Base-by-base conservation (phyloP, 768 basidiomycete genomes). In the Guyanaporus albipodus region DNA sequence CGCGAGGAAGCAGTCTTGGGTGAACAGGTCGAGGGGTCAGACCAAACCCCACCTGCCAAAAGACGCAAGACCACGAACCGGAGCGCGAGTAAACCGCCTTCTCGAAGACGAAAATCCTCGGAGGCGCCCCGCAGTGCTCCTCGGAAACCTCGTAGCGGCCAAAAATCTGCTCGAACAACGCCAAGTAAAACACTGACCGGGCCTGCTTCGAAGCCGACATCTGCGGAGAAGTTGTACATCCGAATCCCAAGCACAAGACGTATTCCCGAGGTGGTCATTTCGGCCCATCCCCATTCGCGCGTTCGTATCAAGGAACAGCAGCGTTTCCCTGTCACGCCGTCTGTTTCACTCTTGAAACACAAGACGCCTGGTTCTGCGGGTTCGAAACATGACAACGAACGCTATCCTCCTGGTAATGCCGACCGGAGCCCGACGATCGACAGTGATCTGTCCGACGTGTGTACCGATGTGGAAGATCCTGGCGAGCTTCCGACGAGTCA, bases 1-100 rank as follows among this genome's bases (percentile, higher is more conserved):
- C 73, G 76, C 39, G 79, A 83, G 46, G 77, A 77, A 54, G 62
- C 62, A 2, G 50, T 37, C 4, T 52, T 38, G 26, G 43, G 46
- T 23, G 58, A 55, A 33, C 56, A 31, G 9, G 33, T 8, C 37
- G 59, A 49, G n/a, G 35, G n/a, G 24, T 28, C 11, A 12, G 51
- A 49, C 17, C 53, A 51, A 40, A 29, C 42, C 18, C 50, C 58
- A 15, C 49, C 61, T 47, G n/a, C 55, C 42, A 63, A 63, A 42
- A 66, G 38, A 35, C 44, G 53, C 28, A 66, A 67, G 47, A 63
- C 41, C 2, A 36, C 38, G 38, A 48, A 42, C 19, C 46, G 23
- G 34, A 55, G 24, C 10, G 26, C 56, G 18, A 44, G 42, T 38
- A 54, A 54, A 43, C 38, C 56, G 2, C 52, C 60, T 42, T 54